phyloP scores from a whole-genome alignment of 2,329 filamentous ascomycete species.

The Fusarium piperis region DNA sequence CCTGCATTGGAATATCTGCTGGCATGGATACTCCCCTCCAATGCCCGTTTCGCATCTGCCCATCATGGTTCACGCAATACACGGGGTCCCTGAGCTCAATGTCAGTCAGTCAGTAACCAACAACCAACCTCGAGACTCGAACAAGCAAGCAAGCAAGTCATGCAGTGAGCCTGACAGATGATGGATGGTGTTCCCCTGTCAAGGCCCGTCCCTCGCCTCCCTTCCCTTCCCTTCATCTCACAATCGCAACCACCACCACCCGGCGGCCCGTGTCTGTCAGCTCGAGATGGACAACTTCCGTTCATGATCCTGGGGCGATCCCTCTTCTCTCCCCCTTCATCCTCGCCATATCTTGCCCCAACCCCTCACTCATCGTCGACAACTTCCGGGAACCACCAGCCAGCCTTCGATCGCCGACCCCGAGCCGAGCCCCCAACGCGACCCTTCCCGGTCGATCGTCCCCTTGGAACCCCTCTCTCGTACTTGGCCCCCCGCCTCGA shows the following conservation, averaged over 20 bases:
- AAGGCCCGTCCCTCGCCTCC: background rate
- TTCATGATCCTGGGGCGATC: constrained; percentile 14
- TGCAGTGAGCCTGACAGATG: background rate
- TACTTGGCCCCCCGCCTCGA: background rate
- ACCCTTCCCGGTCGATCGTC: constrained; percentile 10
- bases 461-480: background rate
- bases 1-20: background rate
- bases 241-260: background rate
- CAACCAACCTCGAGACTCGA: background rate
- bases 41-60: background rate
- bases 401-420: constrained; percentile 6
- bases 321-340: constrained; percentile 38
- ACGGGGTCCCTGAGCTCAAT: background rate
- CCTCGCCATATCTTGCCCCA: constrained; percentile 13
- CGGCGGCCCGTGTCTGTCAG: constrained; percentile 12
- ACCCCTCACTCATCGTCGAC: constrained; percentile 17
- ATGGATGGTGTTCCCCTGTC: background rate
- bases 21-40: background rate
- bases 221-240: background rate
- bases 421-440: constrained; percentile 11
- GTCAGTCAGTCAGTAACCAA: background rate
- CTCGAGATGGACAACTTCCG: constrained; percentile 12
- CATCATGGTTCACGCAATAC: constrained; percentile 5
- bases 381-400: constrained; percentile 5
- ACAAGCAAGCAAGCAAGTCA: background rate